Evolutionary conservation across 1,284 basidiomycete species (phyloP).

Genomic region (Volvariella volvacea): DNA sequence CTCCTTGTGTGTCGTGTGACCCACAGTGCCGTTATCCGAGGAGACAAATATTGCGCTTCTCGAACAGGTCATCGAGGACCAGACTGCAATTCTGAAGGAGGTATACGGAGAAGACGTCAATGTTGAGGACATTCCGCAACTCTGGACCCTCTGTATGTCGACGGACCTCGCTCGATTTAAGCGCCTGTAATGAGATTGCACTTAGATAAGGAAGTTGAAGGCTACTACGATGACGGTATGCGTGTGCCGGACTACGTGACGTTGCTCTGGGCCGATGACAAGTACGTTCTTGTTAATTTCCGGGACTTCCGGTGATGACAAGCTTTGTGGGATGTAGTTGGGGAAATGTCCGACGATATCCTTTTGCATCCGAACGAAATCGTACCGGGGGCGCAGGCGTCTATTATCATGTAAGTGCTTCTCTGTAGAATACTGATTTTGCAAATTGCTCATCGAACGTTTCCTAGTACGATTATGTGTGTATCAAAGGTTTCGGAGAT

Average conservation of each 20-base stretch:
- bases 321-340: constrained; percentile 29
- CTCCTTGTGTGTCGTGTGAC: too few species aligned
- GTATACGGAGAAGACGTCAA: constrained; percentile 43
- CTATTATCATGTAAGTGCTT: constrained; percentile 55
- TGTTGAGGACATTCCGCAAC: constrained; percentile 49
- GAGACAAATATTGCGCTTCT: constrained; percentile 44
- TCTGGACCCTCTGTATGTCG: constrained; percentile 56
- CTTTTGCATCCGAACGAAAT: constrained; percentile 42
- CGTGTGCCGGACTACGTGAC: constrained; percentile 49
- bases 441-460: background rate
- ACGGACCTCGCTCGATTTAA: background rate
- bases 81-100: constrained; percentile 53
- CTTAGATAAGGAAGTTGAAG: constrained; percentile 59
- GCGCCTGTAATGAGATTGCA: background rate
- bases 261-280: constrained; percentile 57
- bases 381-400: constrained; percentile 60
- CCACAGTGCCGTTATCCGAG: constrained; percentile 44
- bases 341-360: constrained; percentile 56
- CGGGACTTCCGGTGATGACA: background rate
- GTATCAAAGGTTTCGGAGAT: constrained; percentile 6
- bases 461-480: constrained; percentile 39
- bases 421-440: background rate
- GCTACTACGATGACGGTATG: constrained; percentile 59
- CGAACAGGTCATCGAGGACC: constrained; percentile 52
- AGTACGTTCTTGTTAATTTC: constrained; percentile 26